Percentiles rank a stretch among this genome's conserved stretches.
These are phyloP conservation scores for Oxyria digyna DNA, from an alignment of 148 eudicot genomes.

Conservation along the genomic window DNA sequence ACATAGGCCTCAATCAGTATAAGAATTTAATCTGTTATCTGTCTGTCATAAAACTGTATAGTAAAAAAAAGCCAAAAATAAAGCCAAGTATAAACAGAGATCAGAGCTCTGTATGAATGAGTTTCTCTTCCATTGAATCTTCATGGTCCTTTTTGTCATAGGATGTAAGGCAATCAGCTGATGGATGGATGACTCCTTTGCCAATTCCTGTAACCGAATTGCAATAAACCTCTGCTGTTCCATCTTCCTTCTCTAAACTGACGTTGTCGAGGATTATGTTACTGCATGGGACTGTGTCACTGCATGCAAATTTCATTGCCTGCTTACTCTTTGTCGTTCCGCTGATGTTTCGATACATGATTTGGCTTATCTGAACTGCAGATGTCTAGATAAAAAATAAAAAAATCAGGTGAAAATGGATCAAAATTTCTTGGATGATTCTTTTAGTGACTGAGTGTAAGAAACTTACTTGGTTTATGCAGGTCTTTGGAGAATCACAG, in stretches of 20 bases:
- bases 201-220: slow-evolving; percentile 53
- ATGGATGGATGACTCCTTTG: slow-evolving; percentile 55
- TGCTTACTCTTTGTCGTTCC: slow-evolving; percentile 61
- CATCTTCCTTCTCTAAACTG: slow-evolving; percentile 53
- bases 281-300: slow-evolving; percentile 69
- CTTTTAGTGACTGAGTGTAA: not conserved
- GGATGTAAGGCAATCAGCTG: slow-evolving; percentile 75
- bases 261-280: slow-evolving; percentile 59
- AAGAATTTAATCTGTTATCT: not conserved
- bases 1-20: not conserved
- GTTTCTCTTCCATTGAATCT: slow-evolving; percentile 19
- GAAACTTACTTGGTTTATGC: slow-evolving; percentile 56
- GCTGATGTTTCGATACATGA: slow-evolving; percentile 64
- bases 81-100: not conserved
- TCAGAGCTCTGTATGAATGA: slow-evolving; percentile 73
- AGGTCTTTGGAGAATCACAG: slow-evolving; percentile 68
- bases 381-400: slow-evolving; percentile 27
- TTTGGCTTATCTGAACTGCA: slow-evolving; percentile 70
- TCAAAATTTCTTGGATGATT: not conserved
- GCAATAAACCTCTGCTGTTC: slow-evolving; percentile 60
- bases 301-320: slow-evolving; percentile 88
- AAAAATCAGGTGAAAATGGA: not conserved
- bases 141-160: slow-evolving; percentile 23
- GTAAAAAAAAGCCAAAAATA: not conserved
- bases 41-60: not conserved